A percentile compares a stretch with the other conserved stretches of the same genome.
Conservation (phyloP, 768 basidiomycete species). For the Boletus sp. region DNA sequence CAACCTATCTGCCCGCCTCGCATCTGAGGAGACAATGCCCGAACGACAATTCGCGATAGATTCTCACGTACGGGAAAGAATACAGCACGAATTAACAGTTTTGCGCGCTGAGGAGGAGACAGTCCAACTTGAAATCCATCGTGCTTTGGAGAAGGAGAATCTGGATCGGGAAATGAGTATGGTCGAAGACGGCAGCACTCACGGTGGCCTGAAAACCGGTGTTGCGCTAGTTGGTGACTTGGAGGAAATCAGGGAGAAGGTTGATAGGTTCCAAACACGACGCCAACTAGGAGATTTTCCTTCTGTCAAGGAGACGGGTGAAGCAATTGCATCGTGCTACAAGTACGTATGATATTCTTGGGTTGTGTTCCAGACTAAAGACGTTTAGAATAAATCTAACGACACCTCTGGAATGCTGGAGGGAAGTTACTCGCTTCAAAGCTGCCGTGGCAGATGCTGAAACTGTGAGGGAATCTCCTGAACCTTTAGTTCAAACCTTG, state of each 20-base stretch:
- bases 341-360: slow-evolving; percentile 38
- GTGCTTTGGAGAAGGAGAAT: slow-evolving; percentile 84
- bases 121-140: slow-evolving; percentile 72
- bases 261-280: slow-evolving; percentile 65
- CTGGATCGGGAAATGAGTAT: slow-evolving; percentile 67
- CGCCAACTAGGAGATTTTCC: slow-evolving; percentile 54
- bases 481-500: slow-evolving; percentile 6
- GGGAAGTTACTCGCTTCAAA: slow-evolving; percentile 69
- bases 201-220: slow-evolving; percentile 53
- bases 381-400: slow-evolving; percentile 39
- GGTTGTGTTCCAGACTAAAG: slow-evolving; percentile 1
- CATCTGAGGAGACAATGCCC: slow-evolving; percentile 56
- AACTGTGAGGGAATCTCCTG: slow-evolving; percentile 45
- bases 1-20: slow-evolving; percentile 65
- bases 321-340: slow-evolving; percentile 74
- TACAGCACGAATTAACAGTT: slow-evolving; percentile 63
- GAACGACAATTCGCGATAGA: slow-evolving; percentile 76
- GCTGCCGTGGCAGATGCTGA: slow-evolving; percentile 65
- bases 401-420: slow-evolving; percentile 71
- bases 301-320: slow-evolving; percentile 53
- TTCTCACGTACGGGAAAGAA: slow-evolving; percentile 66
- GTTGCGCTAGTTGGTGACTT: slow-evolving; percentile 68
- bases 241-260: slow-evolving; percentile 68
- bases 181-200: slow-evolving; percentile 42
- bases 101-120: slow-evolving; percentile 68